Base-by-base conservation (phyloP, 2,329 filamentous ascomycete genomes). In the Nannizziopsis barbatae region DNA sequence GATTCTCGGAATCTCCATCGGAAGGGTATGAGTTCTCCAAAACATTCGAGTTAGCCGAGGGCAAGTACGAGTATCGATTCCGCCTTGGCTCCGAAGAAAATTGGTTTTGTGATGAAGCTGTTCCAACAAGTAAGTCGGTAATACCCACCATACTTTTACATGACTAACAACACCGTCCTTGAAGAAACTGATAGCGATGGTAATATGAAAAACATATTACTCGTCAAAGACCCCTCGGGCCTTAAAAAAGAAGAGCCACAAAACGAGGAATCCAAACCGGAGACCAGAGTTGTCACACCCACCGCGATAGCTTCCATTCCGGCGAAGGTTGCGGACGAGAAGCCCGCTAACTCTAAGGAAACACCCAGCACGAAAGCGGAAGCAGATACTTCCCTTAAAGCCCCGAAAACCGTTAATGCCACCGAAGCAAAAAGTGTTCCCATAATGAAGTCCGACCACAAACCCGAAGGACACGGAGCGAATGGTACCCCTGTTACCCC, bases 11-110 rank as follows among this genome's bases (percentile, higher is more conserved):
- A 38, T 37, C 50, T 37, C 38, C 50, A 12, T 51, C 50, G 27
- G 50, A 56, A 36, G 55, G 52, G 30, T 53, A 55, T 22, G 46
- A 52, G 22, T 52, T 52, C 33, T 52, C 43, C 12, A 52, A 48
- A 39, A 11, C 41, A 11, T 53, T 46, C 49, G 38, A 32, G 52
- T 48, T 49, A 53, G 53, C 37, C 50, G 45, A 51, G 15, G 60
- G 60, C 14, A 52, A 58, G 43, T 56, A 60, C 47, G 51, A 59
- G 35, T 62, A 61, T 52, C 51, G 52, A 44, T 62, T 62, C 48
- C 57, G 58, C 7, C 52, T 59, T 27, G 60, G 53, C 4, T 33
- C 52, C 4, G 50, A 53, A 2, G 58, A 57, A 41, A 45, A 47
- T 27, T 62, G 59, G 60, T 57, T 62, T 45, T 54, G 55, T 46